These are phyloP conservation scores for Aureobasidium melanogenum DNA, from an alignment of 2,329 filamentous ascomycete genomes.

Conservation along the genomic window DNA sequence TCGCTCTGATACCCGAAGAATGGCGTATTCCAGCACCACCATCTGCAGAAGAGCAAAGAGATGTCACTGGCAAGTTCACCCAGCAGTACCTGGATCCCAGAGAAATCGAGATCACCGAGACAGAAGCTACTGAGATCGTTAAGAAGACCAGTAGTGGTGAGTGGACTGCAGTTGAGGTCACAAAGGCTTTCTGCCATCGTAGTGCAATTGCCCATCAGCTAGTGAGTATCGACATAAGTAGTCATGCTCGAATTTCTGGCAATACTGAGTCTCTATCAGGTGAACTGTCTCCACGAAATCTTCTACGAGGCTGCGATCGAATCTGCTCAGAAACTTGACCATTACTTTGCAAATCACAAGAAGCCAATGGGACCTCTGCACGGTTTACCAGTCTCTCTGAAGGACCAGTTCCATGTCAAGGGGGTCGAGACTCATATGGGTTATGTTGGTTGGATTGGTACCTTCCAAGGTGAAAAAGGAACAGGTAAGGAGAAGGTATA, in stretches of 20 bases:
- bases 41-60: constrained; percentile 42
- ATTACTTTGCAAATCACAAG: constrained; percentile 28
- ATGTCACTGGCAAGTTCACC: constrained; percentile 49
- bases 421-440: constrained; percentile 45
- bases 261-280: constrained; percentile 9
- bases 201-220: constrained; percentile 45
- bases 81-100: constrained; percentile 44
- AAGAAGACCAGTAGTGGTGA: constrained; percentile 43
- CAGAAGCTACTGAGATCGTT: constrained; percentile 48
- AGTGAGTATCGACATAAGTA: constrained; percentile 16
- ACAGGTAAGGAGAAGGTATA: constrained; percentile 42
- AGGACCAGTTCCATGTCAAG: constrained; percentile 42
- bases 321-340: constrained; percentile 34
- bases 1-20: constrained; percentile 46
- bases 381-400: constrained; percentile 39
- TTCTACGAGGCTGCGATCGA: constrained; percentile 39
- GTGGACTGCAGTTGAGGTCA: constrained; percentile 50
- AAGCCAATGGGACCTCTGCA: constrained; percentile 38
- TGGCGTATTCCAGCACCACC: constrained; percentile 46
- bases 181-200: constrained; percentile 48
- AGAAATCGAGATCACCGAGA: constrained; percentile 54
- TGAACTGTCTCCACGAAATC: constrained; percentile 37
- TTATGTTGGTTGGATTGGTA: constrained; percentile 57
- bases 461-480: constrained; percentile 46
- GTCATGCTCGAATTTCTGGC: neutral